Conservation (phyloP, 2,329 filamentous ascomycete species). For the Fonsecaea pugnacius region DNA sequence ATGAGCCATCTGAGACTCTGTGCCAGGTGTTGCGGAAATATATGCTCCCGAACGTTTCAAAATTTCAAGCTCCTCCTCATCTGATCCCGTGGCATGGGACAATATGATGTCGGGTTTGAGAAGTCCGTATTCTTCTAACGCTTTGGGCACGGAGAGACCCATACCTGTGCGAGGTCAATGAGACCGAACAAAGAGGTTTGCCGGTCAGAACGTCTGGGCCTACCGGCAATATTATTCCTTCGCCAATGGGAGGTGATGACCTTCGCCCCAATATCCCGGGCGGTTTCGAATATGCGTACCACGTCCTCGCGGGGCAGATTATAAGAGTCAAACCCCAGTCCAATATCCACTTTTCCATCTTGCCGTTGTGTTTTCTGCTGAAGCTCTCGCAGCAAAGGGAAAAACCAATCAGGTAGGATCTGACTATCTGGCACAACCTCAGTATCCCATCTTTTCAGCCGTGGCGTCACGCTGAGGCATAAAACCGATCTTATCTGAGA, state of each 20-base stretch:
- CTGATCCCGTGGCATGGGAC: constrained; percentile 12
- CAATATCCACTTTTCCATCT: constrained; percentile 1
- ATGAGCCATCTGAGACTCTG: constrained; percentile 17
- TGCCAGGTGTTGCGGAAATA: constrained; percentile 1
- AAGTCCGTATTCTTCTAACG: constrained; percentile 4
- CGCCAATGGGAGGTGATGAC: constrained; percentile 15
- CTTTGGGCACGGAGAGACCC: constrained; percentile 12
- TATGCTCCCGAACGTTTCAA: constrained; percentile 3
- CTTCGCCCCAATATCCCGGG: constrained; percentile 2
- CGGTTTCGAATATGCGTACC: constrained; percentile 14
- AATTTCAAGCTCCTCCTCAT: constrained; percentile 7
- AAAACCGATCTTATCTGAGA: neutral
- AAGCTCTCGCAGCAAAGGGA: constrained; percentile 5
- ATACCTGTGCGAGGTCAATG: constrained; percentile 6
- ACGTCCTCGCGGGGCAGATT: constrained; percentile 9
- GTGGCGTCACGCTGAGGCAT: constrained; percentile 14
- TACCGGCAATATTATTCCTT: constrained; percentile 18
- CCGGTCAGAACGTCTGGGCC: neutral
- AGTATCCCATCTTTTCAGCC: constrained; percentile 14
- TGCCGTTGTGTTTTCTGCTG: neutral
- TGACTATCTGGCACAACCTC: constrained; percentile 2
- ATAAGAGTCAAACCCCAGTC: constrained; percentile 14
- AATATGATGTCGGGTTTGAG: constrained; percentile 15
- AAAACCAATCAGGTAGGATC: constrained; percentile 13
- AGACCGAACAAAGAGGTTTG: neutral